Evolutionary conservation across 2,329 filamentous ascomycete genomes (phyloP).

Genomic region (Fusarium sp.): DNA sequence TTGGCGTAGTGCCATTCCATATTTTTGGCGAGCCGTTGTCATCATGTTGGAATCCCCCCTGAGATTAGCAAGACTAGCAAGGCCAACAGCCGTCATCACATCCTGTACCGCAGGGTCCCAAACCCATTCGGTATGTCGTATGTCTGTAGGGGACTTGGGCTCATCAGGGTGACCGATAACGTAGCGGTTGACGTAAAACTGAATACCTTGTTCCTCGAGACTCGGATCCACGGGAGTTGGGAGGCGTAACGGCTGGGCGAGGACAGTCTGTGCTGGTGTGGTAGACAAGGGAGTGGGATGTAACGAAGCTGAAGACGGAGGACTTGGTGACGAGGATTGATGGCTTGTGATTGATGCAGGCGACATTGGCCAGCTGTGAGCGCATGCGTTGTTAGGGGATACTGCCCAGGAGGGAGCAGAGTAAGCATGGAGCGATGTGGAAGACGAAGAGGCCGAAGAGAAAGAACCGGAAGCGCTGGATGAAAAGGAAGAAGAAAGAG

Average conservation of each 20-base stretch:
- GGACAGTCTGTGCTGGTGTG: not conserved
- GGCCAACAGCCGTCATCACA: conserved; percentile 67
- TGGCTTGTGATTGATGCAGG: conserved; percentile 28
- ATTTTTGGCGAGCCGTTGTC: conserved; percentile 61
- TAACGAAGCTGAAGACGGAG: conserved; percentile 32
- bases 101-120: conserved; percentile 56
- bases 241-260: conserved; percentile 25
- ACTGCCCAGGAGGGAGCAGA: conserved; percentile 19
- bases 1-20: conserved; percentile 63
- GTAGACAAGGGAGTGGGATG: conserved; percentile 8
- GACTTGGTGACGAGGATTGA: conserved; percentile 29
- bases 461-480: conserved; percentile 33
- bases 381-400: conserved; percentile 33
- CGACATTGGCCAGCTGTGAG: conserved; percentile 37
- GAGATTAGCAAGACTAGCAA: conserved; percentile 68
- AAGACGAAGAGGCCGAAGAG: conserved; percentile 25
- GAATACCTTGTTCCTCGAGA: conserved; percentile 59
- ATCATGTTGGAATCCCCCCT: conserved; percentile 59
- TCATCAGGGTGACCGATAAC: conserved; percentile 64
- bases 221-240: conserved; percentile 54
- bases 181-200: conserved; percentile 64
- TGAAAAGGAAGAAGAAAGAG: conserved; percentile 35
- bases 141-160: conserved; percentile 53
- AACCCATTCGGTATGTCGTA: conserved; percentile 52
- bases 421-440: conserved; percentile 27